Conservation (phyloP, 2,329 filamentous ascomycete genomes). For the Raffaelea deltoideospora region DNA sequence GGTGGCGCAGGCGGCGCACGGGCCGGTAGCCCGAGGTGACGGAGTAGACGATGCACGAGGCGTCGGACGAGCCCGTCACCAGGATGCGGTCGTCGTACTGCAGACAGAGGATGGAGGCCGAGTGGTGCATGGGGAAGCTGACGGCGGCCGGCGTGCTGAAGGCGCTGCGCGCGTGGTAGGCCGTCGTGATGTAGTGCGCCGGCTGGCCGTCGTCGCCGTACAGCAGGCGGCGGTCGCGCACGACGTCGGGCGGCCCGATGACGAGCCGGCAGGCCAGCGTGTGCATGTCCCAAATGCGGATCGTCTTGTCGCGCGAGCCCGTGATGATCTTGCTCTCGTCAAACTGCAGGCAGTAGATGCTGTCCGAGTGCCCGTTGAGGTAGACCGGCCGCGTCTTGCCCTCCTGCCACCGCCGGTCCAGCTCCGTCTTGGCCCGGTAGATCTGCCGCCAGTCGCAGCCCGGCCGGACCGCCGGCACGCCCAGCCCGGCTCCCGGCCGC, state of each 20-base stretch:
- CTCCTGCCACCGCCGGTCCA: conserved; percentile 67
- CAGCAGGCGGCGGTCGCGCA: conserved; percentile 36
- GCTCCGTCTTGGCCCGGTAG: conserved; percentile 59
- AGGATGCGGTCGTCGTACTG: conserved; percentile 89
- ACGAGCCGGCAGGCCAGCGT: conserved; percentile 74
- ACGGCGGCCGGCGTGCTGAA: conserved; percentile 36
- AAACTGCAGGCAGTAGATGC: conserved; percentile 95
- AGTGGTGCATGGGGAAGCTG: conserved; percentile 55
- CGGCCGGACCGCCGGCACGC: conserved; percentile 37
- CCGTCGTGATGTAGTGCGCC: conserved; percentile 36
- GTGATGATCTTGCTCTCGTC: conserved; percentile 98
- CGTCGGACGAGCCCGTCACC: conserved; percentile 88
- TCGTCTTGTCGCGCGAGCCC: conserved; percentile 86
- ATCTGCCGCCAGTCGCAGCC: conserved; percentile 75
- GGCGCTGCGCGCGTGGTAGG: conserved; percentile 18
- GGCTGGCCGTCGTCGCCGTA: conserved; percentile 34
- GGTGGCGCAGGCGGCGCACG: conserved; percentile 60
- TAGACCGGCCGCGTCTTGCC: conserved; percentile 72
- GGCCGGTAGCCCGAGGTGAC: conserved; percentile 66
- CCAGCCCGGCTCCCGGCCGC: conserved; percentile 37
- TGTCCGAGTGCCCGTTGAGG: conserved; percentile 84
- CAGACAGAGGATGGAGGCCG: conserved; percentile 83
- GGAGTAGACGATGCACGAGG: conserved; percentile 81
- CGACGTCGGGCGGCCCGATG: conserved; percentile 62
- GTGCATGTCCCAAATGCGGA: conserved; percentile 90